Evolutionary conservation across 345 rosid genomes (phyloP).

Genomic region (Salix koriyanagi): DNA sequence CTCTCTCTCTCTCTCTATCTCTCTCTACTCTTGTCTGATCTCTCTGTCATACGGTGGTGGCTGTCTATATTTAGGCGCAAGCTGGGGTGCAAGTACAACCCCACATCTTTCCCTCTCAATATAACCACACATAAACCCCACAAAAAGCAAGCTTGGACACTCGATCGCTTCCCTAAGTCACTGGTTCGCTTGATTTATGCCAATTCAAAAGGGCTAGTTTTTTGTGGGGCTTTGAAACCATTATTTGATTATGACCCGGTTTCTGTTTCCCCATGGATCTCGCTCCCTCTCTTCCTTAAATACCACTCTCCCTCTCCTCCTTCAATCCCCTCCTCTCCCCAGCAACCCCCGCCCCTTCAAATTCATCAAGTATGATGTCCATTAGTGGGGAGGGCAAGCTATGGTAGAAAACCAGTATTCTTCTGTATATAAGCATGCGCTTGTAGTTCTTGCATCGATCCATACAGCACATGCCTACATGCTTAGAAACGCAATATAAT

Average conservation of each 20-base stretch:
- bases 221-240: constrained; percentile 34
- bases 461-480: not conserved
- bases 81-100: constrained; percentile 39
- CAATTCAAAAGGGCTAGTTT: constrained; percentile 34
- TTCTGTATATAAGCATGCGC: not conserved
- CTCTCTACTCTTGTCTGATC: constrained; percentile 14
- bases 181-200: constrained; percentile 44
- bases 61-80: constrained; percentile 66
- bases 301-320: constrained; percentile 5
- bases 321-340: constrained; percentile 7
- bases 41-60: constrained; percentile 16
- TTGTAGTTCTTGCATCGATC: not conserved
- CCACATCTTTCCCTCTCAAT: constrained; percentile 48
- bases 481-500: not conserved
- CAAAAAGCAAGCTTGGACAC: not conserved
- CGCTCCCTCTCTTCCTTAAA: constrained; percentile 21
- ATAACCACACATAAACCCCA: constrained; percentile 10
- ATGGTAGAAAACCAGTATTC: not conserved
- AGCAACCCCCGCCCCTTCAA: not conserved
- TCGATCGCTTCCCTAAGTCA: not conserved
- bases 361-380: not conserved
- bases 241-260: constrained; percentile 25
- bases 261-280: constrained; percentile 17
- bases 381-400: not conserved
- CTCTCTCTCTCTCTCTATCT: constrained; percentile 23